phyloP scores from a whole-genome alignment of 805 yeast species.

The Wickerhamiella sorbophila region DNA sequence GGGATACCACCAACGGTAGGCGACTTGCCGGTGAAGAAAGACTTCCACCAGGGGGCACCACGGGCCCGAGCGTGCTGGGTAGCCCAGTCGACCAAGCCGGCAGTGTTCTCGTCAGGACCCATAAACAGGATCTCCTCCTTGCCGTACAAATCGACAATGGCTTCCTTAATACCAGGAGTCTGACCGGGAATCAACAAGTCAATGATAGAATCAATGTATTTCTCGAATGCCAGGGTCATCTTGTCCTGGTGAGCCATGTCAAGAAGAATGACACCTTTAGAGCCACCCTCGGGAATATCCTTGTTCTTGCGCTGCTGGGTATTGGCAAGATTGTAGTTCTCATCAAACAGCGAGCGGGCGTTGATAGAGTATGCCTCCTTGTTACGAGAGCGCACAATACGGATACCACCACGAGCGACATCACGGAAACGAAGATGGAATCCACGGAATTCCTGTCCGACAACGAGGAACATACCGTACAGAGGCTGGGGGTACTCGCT shows the following conservation, averaged over 20 bases:
- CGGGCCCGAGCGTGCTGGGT: slow-evolving; percentile 81
- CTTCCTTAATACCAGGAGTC: slow-evolving; percentile 65
- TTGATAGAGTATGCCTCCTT: slow-evolving; percentile 74
- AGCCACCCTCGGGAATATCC: slow-evolving; percentile 98
- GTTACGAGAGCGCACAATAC: slow-evolving; percentile 81
- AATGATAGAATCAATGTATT: slow-evolving; percentile 81
- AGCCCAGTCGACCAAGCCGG: slow-evolving; percentile 93
- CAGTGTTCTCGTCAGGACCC: slow-evolving; percentile 99
- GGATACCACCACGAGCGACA: slow-evolving; percentile 95
- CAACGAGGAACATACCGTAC: slow-evolving; percentile 87
- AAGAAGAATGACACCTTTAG: slow-evolving; percentile 88
- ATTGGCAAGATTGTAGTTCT: slow-evolving; percentile 86
- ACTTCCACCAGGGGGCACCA: slow-evolving; percentile 97
- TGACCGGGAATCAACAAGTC: slow-evolving; percentile 63
- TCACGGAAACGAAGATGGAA: slow-evolving; percentile 95
- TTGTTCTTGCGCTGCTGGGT: slow-evolving; percentile 96
- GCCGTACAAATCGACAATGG: slow-evolving; percentile 69
- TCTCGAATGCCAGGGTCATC: slow-evolving; percentile 75
- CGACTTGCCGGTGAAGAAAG: slow-evolving; percentile 92
- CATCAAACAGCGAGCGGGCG: slow-evolving; percentile 82
- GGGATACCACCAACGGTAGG: slow-evolving; percentile 94
- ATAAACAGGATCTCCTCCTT: slow-evolving; percentile 83
- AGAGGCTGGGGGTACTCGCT: slow-evolving; percentile 87
- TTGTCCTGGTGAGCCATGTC: slow-evolving; percentile 56
- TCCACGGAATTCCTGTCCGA: slow-evolving; percentile 93